Evolutionary conservation across 805 yeast species (phyloP).

Genomic region (Yarrowia sp.): DNA sequence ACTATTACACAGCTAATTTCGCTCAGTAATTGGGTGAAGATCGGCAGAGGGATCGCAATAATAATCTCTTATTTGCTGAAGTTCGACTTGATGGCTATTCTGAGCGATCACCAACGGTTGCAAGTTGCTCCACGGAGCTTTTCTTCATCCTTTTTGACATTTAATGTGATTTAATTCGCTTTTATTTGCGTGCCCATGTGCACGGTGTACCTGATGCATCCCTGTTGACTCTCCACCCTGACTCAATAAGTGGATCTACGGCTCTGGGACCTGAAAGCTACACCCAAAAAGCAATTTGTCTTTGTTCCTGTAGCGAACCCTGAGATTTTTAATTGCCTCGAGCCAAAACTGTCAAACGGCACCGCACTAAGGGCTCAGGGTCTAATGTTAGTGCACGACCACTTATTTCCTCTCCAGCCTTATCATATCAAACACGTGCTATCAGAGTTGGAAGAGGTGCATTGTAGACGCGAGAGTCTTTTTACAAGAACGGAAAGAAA

Average conservation of each 20-base stretch:
- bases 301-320: background rate
- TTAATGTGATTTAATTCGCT: too few species aligned
- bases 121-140: too few species aligned
- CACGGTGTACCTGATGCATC: background rate
- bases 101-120: too few species aligned
- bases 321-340: background rate
- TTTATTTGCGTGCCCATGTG: too few species aligned
- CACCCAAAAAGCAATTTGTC: background rate
- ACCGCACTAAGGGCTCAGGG: background rate
- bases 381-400: background rate
- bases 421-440: background rate
- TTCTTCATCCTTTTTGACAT: too few species aligned
- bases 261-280: too few species aligned
- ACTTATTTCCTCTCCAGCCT: background rate
- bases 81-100: too few species aligned
- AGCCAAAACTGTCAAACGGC: background rate
- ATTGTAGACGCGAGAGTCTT: background rate
- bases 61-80: too few species aligned
- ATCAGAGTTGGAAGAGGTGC: conserved; percentile 2
- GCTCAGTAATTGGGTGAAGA: too few species aligned
- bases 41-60: too few species aligned
- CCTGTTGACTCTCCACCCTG: background rate
- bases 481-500: background rate
- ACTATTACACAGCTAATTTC: too few species aligned
- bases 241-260: background rate